Evolutionary conservation across 176 grass and related monocot species (phyloP), one percentile per base, ranked within the genome.

Genomic region (Coix lacrymajobi): DNA sequence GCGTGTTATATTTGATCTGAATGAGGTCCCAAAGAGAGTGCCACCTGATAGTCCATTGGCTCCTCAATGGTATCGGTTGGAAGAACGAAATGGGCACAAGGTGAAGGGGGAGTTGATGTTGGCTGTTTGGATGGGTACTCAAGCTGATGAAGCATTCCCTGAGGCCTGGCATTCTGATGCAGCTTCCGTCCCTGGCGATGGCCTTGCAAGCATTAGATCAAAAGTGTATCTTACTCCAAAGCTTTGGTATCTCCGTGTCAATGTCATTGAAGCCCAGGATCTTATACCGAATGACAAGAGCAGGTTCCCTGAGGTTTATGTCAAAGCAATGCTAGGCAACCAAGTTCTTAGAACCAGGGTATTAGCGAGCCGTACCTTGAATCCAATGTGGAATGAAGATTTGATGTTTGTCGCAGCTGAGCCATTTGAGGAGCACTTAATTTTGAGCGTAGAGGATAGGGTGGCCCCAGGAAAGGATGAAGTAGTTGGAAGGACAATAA

Each of bases 61-160:
- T 83, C 87, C 91, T 25, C 91, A 92, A 20, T 92, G 91, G 91
- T 92, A 92, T 69, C 62, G 91, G 5, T 81, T 92, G 84, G 91
- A 89, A 73, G 91, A 89, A 20, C 80, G 80, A 4, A 72, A 92
- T 26, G 91, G 91, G 7, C 87, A 89, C 46, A 92, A 92, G 56
- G 84, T 65, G 29, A 92, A 92, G 81, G 87, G 91, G 32, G 91
- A 92, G 83, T 73, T 92, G 76, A 92, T 92, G 91, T n/a, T 92
- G 71, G 91, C 91, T 87, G 91, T 92, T 87, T 92, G 91, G 91
- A 92, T 92, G 91, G 91, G 91, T 73, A 92, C 91, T 58, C 91
- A 92, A 77, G 91, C 91, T 12, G 91, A 92, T 81, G 91, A 92
- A 76, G 84, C 87, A 77, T 92, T 92, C 72, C 91, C 91, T 45